Evolutionary conservation across 768 basidiomycete species (phyloP), one percentile per base, ranked within the genome.

Genomic region (Nevesoporus exiguus): DNA sequence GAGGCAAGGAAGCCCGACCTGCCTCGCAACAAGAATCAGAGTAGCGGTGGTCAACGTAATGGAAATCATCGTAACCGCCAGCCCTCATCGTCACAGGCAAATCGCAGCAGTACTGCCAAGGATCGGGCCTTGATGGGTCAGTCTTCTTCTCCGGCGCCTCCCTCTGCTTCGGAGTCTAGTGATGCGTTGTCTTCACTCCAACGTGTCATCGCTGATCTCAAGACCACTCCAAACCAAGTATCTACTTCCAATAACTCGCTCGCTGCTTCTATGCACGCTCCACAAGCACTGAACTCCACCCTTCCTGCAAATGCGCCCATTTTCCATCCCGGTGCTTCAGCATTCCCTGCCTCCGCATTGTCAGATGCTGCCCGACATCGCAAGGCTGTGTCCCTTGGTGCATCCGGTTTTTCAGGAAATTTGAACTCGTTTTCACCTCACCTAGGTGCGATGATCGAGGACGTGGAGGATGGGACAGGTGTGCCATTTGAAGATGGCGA

Each of bases 141-240:
- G 65, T 66, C 71, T 47, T 66, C 79, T 36, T 67, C 77, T 15
- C 80, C 83, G 34, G 77, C 77, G 36, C 79, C 81, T 55, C 68
- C 69, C 42, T 75, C 80, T 58, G 74, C 71, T 58, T 77, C 77
- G 33, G 87, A 90, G 60, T 80, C 82, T 21, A 90, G 88, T 66
- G 87, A 88, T 68, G 90, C 88, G 17, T 76, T 93, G 54, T 88
- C 88, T 56, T 92, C 90, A 27, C 82, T 98, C 49, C 93, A 98
- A 66, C 84, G 91, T 53, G 88, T 97, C 70, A 98, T 98, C 61
- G 90, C 90, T 52, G 94, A 98, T 71, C 78, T 97, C 59, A 96
- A 93, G 79, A 86, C 88, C 3, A 85, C 89, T 47, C 76, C 82
- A 48, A 81, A 75, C 64, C 80, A 71, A 61, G 39, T 53, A 0